These are phyloP conservation scores for Vitis riparia DNA, from an alignment of 164 flowering plant genomes.

Conservation along the genomic window DNA sequence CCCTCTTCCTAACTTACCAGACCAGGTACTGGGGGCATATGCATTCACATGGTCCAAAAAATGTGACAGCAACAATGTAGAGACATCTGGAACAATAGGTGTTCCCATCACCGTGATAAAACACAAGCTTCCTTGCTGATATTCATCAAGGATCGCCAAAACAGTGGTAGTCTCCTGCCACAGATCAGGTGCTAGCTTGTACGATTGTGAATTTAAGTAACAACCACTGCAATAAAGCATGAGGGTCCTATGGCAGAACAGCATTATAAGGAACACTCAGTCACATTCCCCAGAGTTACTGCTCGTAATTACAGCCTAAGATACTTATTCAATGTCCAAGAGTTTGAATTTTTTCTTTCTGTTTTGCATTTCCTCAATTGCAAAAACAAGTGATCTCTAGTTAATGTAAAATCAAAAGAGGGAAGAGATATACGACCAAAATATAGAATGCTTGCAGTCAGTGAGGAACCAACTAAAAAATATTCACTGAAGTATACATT, in stretches of 20 bases:
- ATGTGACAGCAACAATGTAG: not conserved
- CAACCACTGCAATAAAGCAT: not conserved
- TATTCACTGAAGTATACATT: too few relatives aligned
- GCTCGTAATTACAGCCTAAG: constrained; percentile 1
- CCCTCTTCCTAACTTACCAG: not conserved
- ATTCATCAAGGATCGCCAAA: not conserved
- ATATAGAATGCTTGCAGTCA: not conserved
- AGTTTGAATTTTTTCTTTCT: too few relatives aligned
- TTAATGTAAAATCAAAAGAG: not conserved
- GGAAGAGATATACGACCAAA: too few relatives aligned
- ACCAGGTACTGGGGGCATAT: not conserved
- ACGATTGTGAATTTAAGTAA: not conserved
- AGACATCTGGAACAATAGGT: too few relatives aligned
- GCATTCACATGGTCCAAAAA: not conserved
- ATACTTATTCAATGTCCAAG: not conserved
- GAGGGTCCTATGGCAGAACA: not conserved
- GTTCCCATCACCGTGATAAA: too few relatives aligned
- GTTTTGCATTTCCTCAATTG: not conserved
- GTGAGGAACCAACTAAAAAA: not conserved
- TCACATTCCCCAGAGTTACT: not conserved
- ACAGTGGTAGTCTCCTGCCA: not conserved
- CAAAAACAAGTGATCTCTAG: constrained; percentile 1
- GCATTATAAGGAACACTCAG: not conserved
- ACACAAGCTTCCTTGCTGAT: not conserved
- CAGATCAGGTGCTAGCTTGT: not conserved